Conservation (phyloP, 768 basidiomycete genomes). For the Thelephora aurantiotincta region DNA sequence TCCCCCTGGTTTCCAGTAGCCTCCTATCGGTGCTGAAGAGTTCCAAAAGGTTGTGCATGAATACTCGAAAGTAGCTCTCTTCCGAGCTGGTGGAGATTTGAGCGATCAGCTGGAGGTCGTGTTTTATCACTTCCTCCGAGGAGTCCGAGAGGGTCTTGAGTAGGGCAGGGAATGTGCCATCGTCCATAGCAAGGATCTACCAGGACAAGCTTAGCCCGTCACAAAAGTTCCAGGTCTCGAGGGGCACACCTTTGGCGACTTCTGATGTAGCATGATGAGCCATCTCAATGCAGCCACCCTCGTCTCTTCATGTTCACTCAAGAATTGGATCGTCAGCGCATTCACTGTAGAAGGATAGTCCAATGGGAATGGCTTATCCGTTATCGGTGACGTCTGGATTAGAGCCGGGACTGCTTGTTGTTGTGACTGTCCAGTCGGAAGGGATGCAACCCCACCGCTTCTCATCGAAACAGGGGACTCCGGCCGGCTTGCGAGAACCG, state of each 20-base stretch:
- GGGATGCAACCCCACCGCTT: slow-evolving; percentile 8
- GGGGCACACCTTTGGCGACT: slow-evolving; percentile 72
- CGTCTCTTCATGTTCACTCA: slow-evolving; percentile 95
- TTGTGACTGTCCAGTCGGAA: slow-evolving; percentile 3
- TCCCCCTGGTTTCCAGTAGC: slow-evolving; percentile 82
- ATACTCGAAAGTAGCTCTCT: slow-evolving; percentile 88
- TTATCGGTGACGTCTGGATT: slow-evolving; percentile 6
- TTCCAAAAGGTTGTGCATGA: slow-evolving; percentile 90
- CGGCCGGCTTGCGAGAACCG: slow-evolving; percentile 14
- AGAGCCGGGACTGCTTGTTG: slow-evolving; percentile 14
- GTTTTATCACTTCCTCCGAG: slow-evolving; percentile 94
- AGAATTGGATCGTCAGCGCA: slow-evolving; percentile 82
- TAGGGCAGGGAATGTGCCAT: slow-evolving; percentile 91
- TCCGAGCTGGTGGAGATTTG: slow-evolving; percentile 95
- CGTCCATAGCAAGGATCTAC: slow-evolving; percentile 90
- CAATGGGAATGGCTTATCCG: slow-evolving; percentile 57
- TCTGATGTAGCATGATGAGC: slow-evolving; percentile 97
- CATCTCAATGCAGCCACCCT: slow-evolving; percentile 92
- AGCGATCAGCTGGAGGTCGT: slow-evolving; percentile 88
- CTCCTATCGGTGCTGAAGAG: slow-evolving; percentile 91
- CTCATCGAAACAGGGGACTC: slow-evolving; percentile 18
- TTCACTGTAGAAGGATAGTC: slow-evolving; percentile 91
- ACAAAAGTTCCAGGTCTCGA: not conserved
- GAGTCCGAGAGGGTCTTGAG: slow-evolving; percentile 93
- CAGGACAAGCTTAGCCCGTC: no score